Conservation (phyloP, 2,329 filamentous ascomycete species). For the Penicillium sp. region DNA sequence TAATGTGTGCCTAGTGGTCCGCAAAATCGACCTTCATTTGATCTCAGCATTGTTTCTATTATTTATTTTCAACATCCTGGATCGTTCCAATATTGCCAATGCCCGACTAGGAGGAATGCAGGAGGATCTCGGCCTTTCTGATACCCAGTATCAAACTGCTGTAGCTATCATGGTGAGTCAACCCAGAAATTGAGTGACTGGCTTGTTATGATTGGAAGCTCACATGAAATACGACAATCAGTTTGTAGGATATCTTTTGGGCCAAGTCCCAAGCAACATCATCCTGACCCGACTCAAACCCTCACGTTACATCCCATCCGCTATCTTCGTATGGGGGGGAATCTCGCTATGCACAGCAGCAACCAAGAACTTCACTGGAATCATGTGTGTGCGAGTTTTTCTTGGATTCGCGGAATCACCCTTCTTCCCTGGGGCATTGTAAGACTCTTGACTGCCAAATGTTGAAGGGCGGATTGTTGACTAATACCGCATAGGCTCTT, state of each 20-base stretch:
- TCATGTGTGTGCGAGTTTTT: conserved; percentile 29
- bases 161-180: conserved; percentile 61
- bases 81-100: conserved; percentile 68
- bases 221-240: neutral
- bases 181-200: neutral
- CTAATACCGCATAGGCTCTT: conserved; percentile 5
- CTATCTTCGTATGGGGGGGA: conserved; percentile 20
- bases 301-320: conserved; percentile 41
- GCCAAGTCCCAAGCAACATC: conserved; percentile 48
- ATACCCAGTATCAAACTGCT: conserved; percentile 65
- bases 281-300: conserved; percentile 30
- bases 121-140: conserved; percentile 57
- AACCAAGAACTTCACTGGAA: conserved; percentile 13
- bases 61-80: conserved; percentile 46
- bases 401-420: conserved; percentile 59
- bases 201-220: neutral
- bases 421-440: conserved; percentile 51
- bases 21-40: conserved; percentile 19
- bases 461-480: neutral
- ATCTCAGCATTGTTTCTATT: conserved; percentile 17
- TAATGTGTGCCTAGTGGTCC: conserved; percentile 9
- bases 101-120: conserved; percentile 67
- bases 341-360: conserved; percentile 43
- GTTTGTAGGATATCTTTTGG: conserved; percentile 49
- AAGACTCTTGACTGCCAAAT: conserved; percentile 17